Base-by-base conservation (phyloP, 805 yeast genomes). In the Ogataea haglerorum region DNA sequence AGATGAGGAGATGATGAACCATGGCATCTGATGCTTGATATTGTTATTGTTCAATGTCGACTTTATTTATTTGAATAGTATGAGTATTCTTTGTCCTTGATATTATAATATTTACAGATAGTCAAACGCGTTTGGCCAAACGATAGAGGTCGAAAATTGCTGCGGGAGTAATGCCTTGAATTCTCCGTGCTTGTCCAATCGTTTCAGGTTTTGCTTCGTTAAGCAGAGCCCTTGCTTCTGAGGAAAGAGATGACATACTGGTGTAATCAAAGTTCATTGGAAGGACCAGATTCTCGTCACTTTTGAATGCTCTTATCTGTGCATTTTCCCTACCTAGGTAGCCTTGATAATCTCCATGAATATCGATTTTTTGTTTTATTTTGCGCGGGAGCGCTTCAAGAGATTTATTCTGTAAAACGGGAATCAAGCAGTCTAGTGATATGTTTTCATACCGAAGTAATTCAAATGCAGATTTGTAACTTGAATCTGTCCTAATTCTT, bases 91-190 rank as follows among this genome's bases (percentile, higher is more conserved):
- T n/a, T 12, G 27, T 24, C 14, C n/a, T 24, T 18, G 16, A n/a
- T 34, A 17, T 30, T 15, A 5, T 16, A n/a, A 3, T 40, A 30
- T 17, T 9, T 35, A 30, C 29, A 34, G n/a, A 26, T 23, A 14
- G 13, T 12, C 12, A 18, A 25, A 13, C 13, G 48, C 63, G 57
- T 40, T 60, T 66, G 6, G 72, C 72, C 40, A 83, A 58, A 46
- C 80, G 70, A 56, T 81, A 85, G 34, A 90, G 69, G 56, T 86
- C 95, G 48, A 88, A 84, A 13, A 87, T 69, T 0, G 96, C 93
- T 0, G 96, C 91, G 0, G 98, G 96, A 0, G 98, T 91, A 2
- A 93, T 80, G 1, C 99, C 98, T 55, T 93, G 95, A 10, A 91
- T 84, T 51, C 98, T 72, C 58, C 95, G 74, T 0, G 98, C 98